Percentiles rank a stretch among this genome's conserved stretches.
These are phyloP conservation scores for Umbelopsis sp. DNA, from an alignment of 192 early-diverging fungal genomes.

Conservation along the genomic window DNA sequence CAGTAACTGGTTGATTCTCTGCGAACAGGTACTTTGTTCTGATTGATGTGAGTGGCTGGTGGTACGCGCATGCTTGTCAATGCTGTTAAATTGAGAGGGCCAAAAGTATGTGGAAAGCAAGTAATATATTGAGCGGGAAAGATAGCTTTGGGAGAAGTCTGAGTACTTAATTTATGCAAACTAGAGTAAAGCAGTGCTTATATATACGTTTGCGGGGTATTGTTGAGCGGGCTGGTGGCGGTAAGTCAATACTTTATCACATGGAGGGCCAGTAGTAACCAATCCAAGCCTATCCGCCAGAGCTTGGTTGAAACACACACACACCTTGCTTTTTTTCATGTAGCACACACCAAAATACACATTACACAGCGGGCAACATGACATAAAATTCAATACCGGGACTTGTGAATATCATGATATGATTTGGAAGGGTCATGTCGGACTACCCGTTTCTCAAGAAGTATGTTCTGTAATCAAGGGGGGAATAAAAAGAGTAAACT, in stretches of 20 bases:
- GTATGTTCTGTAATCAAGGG: neutral
- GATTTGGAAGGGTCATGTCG: too few relatives aligned
- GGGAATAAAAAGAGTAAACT: neutral
- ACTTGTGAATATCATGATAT: too few relatives aligned
- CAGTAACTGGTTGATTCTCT: conserved; percentile 17
- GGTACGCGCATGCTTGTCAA: neutral
- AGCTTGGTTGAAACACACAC: too few relatives aligned
- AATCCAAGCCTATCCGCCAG: too few relatives aligned
- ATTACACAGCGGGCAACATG: too few relatives aligned
- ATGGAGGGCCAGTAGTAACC: neutral
- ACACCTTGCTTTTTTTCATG: too few relatives aligned
- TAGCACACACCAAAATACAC: too few relatives aligned
- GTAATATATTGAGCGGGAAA: too few relatives aligned
- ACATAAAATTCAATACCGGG: too few relatives aligned
- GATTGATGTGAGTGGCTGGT: neutral
- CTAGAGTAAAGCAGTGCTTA: neutral
- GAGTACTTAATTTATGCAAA: neutral
- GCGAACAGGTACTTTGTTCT: conserved; percentile 13
- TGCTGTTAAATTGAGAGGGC: neutral
- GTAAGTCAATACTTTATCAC: neutral
- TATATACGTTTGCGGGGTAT: conserved; percentile 1
- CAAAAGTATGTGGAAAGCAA: neutral
- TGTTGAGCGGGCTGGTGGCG: neutral
- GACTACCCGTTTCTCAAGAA: too few relatives aligned
- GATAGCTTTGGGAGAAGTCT: too few relatives aligned